Percentiles rank a stretch among this genome's conserved stretches.
Conservation (phyloP, 768 basidiomycete genomes). For the Xerocomellus amylosporus region DNA sequence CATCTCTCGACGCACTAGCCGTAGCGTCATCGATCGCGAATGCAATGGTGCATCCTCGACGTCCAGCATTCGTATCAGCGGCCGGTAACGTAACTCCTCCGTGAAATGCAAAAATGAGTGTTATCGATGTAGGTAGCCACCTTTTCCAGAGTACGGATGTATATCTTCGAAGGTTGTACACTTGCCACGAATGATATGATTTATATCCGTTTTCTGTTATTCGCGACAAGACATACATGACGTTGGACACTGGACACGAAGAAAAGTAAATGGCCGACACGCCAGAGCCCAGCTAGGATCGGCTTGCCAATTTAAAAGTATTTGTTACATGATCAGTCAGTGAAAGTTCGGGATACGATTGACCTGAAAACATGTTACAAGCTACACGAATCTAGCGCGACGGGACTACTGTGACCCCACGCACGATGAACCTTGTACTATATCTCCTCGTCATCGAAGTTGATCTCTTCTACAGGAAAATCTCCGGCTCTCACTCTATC, state of each 20-base stretch:
- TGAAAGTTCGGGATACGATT: neutral
- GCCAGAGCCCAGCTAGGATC: too few species aligned
- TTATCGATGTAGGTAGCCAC: neutral
- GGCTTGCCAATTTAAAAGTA: neutral
- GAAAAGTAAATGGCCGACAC: too few species aligned
- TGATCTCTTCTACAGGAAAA: constrained; percentile 79
- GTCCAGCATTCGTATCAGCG: neutral
- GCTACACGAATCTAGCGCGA: neutral
- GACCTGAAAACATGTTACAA: neutral
- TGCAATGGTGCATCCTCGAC: neutral
- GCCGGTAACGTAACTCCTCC: neutral
- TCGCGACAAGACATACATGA: too few species aligned
- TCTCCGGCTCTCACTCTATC: constrained; percentile 82
- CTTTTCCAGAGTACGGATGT: neutral
- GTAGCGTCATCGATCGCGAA: constrained; percentile 23
- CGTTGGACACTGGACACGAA: too few species aligned
- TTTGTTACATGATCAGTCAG: neutral
- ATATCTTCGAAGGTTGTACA: neutral
- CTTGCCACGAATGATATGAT: neutral
- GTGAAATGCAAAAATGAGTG: neutral
- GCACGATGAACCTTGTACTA: constrained; percentile 25
- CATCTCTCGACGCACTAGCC: constrained; percentile 12
- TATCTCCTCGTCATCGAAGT: constrained; percentile 77
- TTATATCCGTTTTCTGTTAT: too few species aligned
- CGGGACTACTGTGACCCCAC: neutral